Conservation (phyloP, 2,329 filamentous ascomycete genomes). For the Fusarium sp. region DNA sequence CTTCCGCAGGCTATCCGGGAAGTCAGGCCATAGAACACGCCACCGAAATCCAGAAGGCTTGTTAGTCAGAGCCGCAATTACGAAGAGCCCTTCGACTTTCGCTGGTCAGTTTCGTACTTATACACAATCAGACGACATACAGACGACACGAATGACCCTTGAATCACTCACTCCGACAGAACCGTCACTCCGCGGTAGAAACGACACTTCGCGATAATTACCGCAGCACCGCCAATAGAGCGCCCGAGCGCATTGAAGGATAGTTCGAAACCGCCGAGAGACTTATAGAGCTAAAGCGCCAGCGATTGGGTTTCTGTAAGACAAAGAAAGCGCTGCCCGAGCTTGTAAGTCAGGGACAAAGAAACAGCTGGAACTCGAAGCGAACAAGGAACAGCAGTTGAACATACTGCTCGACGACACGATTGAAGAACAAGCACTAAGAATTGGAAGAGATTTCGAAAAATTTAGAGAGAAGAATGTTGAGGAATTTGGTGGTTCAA, state of each 20-base stretch:
- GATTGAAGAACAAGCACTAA: accelerated
- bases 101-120: too few relatives aligned
- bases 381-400: background rate
- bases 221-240: too few relatives aligned
- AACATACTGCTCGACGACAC: background rate
- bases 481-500: background rate
- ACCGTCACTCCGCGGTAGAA: background rate
- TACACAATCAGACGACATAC: too few relatives aligned
- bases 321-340: background rate
- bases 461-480: accelerated
- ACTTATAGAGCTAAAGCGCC: background rate
- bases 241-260: accelerated
- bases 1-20: background rate
- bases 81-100: too few relatives aligned
- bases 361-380: background rate
- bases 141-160: too few relatives aligned
- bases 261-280: accelerated
- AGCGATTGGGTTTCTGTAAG: background rate
- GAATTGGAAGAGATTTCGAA: accelerated
- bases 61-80: background rate
- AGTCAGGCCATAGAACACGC: too few relatives aligned
- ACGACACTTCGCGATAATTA: background rate
- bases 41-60: background rate
- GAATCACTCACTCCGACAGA: background rate
- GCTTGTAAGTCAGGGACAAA: background rate